phyloP scores from a whole-genome alignment of 140 eudicot genomes.

The Bidens hawaiensis region DNA sequence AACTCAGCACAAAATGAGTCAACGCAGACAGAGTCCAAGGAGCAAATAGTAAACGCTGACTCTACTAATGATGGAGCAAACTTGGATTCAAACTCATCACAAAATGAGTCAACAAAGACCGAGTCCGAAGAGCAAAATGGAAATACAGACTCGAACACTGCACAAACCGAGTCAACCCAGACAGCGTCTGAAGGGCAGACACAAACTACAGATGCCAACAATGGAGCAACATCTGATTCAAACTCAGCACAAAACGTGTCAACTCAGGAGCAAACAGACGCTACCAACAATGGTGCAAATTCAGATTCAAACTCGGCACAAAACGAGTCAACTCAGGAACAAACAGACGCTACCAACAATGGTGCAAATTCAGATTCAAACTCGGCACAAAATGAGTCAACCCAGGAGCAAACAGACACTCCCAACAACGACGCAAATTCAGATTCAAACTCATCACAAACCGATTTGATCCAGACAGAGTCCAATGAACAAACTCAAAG shows the following conservation, averaged over 20 bases:
- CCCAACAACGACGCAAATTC: conserved; percentile 19
- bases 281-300: conserved; percentile 28
- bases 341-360: conserved; percentile 12
- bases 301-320: conserved; percentile 37
- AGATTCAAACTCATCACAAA: conserved; percentile 35
- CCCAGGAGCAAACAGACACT: conserved; percentile 20
- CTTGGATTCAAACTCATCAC: conserved; percentile 11
- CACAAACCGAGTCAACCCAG: conserved; percentile 20
- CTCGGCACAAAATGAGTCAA: conserved; percentile 26
- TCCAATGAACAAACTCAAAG: conserved; percentile 21
- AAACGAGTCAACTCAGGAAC: conserved; percentile 22
- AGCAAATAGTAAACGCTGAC: conserved; percentile 1
- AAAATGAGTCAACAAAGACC: conserved; percentile 12
- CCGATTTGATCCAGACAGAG: too few relatives aligned
- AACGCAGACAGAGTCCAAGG: conserved; percentile 22
- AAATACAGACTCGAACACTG: conserved; percentile 30
- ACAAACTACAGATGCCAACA: neutral
- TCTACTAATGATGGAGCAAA: neutral
- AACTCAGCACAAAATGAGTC: conserved; percentile 16
- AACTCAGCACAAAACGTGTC: conserved; percentile 18
- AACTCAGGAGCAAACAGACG: conserved; percentile 21
- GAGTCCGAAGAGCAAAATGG: conserved; percentile 13
- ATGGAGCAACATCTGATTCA: conserved; percentile 11
- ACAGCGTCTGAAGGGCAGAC: conserved; percentile 15
- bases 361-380: conserved; percentile 36